These are phyloP conservation scores for Trichoderma gamsii DNA, from an alignment of 495 filamentous ascomycete genomes.

Conservation along the genomic window DNA sequence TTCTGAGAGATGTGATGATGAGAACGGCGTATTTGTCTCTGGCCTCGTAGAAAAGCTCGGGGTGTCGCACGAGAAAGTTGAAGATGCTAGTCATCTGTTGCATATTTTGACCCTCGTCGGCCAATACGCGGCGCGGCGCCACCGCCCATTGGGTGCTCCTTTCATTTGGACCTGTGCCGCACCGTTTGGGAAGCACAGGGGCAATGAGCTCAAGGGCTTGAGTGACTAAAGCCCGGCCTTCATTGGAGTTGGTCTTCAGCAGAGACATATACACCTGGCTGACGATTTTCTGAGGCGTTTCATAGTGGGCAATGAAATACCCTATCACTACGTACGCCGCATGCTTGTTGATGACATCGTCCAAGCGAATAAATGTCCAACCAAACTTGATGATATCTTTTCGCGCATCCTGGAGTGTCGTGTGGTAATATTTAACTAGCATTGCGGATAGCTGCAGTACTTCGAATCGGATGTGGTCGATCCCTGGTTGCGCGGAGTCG, in stretches of 20 bases:
- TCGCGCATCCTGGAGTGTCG: conserved; percentile 76
- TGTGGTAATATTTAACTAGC: conserved; percentile 86
- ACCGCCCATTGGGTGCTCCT: conserved; percentile 70
- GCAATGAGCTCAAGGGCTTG: conserved; percentile 92
- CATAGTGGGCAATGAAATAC: conserved; percentile 95
- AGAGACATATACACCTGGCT: conserved; percentile 88
- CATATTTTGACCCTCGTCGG: conserved; percentile 92
- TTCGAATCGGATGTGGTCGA: conserved; percentile 95
- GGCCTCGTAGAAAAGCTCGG: conserved; percentile 90
- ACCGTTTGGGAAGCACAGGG: conserved; percentile 80
- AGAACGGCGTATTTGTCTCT: conserved; percentile 82
- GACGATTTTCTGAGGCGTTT: conserved; percentile 93
- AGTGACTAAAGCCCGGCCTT: conserved; percentile 85
- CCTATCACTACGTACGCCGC: conserved; percentile 95
- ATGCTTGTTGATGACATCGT: conserved; percentile 99
- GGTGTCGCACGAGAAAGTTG: conserved; percentile 88
- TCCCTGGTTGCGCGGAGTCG: conserved; percentile 75
- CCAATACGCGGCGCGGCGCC: conserved; percentile 82
- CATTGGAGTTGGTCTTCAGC: conserved; percentile 86
- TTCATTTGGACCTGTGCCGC: conserved; percentile 39
- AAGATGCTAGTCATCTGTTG: conserved; percentile 97
- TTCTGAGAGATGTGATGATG: conserved; percentile 81
- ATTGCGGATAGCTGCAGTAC: conserved; percentile 89
- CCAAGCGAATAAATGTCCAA: conserved; percentile 95
- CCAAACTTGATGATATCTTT: conserved; percentile 99